Evolutionary conservation across 2,329 filamentous ascomycete species (phyloP).

Genomic region (Aspergillus fijiensis): DNA sequence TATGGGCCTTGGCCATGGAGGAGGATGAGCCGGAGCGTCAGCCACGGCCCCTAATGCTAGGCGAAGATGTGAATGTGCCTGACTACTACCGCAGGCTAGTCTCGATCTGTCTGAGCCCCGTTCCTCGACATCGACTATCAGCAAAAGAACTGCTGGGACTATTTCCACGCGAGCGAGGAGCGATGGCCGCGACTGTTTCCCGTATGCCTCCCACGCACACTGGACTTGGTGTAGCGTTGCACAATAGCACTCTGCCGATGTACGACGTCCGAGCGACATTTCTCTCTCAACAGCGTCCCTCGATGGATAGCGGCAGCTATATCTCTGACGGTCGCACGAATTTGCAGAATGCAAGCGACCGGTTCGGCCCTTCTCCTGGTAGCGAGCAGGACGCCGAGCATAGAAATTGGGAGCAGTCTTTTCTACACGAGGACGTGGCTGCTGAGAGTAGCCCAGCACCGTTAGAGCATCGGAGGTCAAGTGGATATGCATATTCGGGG

Average conservation of each 20-base stretch:
- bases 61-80: constrained; percentile 61
- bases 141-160: constrained; percentile 69
- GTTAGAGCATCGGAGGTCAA: neutral
- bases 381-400: neutral
- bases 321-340: neutral
- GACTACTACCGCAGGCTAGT: constrained; percentile 76
- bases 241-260: constrained; percentile 19
- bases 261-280: constrained; percentile 21
- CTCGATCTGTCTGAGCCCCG: constrained; percentile 70
- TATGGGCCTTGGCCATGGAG: constrained; percentile 86
- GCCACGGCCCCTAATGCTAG: constrained; percentile 64
- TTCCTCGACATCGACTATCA: constrained; percentile 70
- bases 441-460: neutral
- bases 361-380: neutral
- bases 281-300: constrained; percentile 13
- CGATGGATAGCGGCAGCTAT: constrained; percentile 8
- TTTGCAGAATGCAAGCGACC: neutral
- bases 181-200: constrained; percentile 18
- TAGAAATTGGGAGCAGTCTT: neutral
- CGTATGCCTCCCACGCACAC: constrained; percentile 15
- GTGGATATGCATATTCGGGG: neutral
- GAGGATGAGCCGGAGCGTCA: constrained; percentile 86
- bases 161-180: constrained; percentile 56
- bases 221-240: constrained; percentile 21
- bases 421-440: neutral